Percentiles rank a stretch among this genome's conserved stretches.
These are phyloP conservation scores for Fragilaria radians DNA, from an alignment of 108 stramenopile genomes.

Conservation along the genomic window DNA sequence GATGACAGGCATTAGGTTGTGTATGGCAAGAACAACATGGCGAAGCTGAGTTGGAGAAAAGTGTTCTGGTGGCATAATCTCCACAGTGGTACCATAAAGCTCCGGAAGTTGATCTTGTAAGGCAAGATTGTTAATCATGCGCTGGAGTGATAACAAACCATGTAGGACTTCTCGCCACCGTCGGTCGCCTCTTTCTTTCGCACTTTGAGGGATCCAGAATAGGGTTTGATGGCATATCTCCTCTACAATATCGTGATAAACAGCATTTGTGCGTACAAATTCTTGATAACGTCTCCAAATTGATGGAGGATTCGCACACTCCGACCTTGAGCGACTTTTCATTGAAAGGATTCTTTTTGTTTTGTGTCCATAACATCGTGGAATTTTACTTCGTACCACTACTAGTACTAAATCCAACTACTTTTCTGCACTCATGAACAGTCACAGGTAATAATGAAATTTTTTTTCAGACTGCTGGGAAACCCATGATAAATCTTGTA, in stretches of 20 bases:
- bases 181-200: not conserved
- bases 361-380: no score
- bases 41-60: conserved; percentile 19
- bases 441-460: no score
- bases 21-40: conserved; percentile 14
- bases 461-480: no score
- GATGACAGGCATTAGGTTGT: conserved; percentile 29
- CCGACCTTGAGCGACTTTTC: no score
- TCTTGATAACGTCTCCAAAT: conserved; percentile 3
- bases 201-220: conserved; percentile 26
- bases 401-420: no score
- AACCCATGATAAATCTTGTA: no score
- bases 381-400: no score
- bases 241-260: conserved; percentile 12
- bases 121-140: conserved; percentile 22
- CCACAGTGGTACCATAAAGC: conserved; percentile 7
- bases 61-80: not conserved
- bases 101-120: not conserved
- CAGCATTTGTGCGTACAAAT: conserved; percentile 11
- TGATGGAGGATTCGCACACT: no score
- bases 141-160: conserved; percentile 33
- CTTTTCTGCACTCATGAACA: no score
- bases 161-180: conserved; percentile 24
- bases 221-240: conserved; percentile 14
- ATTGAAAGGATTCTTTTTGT: no score